Conservation (phyloP, 768 basidiomycete genomes). For the Gloeopeniophorella convolvens region DNA sequence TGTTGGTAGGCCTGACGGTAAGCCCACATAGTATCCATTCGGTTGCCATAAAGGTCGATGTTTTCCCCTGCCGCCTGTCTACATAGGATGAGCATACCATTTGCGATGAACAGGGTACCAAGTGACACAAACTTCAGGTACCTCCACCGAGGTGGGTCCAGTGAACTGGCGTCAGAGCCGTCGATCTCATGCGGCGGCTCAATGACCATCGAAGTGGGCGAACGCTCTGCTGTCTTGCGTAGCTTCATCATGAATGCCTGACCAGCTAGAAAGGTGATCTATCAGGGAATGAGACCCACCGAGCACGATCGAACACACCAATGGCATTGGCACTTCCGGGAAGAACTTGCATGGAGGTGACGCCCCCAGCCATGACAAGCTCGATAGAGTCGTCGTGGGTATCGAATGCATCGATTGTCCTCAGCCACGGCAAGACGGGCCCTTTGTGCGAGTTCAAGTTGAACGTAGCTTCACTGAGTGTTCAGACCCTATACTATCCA, state of each 20-base stretch:
- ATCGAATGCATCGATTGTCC: conserved; percentile 79
- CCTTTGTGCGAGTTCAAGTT: conserved; percentile 65
- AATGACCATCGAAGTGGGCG: conserved; percentile 74
- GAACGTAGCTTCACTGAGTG: conserved; percentile 33
- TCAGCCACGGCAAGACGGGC: conserved; percentile 69
- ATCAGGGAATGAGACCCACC: conserved; percentile 13
- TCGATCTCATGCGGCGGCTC: conserved; percentile 71
- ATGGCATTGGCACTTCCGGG: conserved; percentile 75
- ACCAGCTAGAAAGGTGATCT: conserved; percentile 47
- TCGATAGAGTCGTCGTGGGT: conserved; percentile 75
- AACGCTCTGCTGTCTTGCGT: conserved; percentile 67
- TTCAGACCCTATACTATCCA: not conserved
- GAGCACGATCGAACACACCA: conserved; percentile 37
- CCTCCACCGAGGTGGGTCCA: conserved; percentile 56
- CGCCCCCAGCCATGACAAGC: conserved; percentile 78
- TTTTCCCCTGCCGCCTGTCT: conserved; percentile 30
- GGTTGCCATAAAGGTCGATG: conserved; percentile 24
- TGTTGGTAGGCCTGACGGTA: conserved; percentile 75
- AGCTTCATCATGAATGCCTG: conserved; percentile 87
- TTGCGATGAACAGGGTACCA: not conserved
- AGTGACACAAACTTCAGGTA: conserved; percentile 61
- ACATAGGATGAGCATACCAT: not conserved
- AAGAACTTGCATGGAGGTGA: conserved; percentile 77
- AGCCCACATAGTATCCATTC: conserved; percentile 78
- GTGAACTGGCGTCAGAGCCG: conserved; percentile 33